A percentile compares a stretch with the other conserved stretches of the same genome.
Conservation (phyloP, 2,329 filamentous ascomycete genomes). For the Penicillium sp. region DNA sequence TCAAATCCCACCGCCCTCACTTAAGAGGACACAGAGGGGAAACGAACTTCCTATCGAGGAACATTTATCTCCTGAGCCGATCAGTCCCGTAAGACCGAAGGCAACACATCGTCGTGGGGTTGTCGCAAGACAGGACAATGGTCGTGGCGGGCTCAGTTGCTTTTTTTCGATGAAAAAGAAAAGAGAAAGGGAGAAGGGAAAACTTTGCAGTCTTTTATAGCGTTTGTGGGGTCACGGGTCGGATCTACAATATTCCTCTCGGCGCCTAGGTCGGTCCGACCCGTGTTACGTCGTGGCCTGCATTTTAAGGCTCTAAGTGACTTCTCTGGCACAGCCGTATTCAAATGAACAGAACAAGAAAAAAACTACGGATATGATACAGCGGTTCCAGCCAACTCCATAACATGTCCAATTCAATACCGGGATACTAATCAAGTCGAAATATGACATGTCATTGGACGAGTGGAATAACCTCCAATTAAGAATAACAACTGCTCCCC, state of each 20-base stretch:
- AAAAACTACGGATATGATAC: not conserved
- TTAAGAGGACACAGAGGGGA: conserved; percentile 66
- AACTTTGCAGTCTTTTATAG: conserved; percentile 29
- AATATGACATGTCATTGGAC: not conserved
- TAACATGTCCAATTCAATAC: not conserved
- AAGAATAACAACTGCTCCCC: not conserved
- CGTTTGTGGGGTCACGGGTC: conserved; percentile 27
- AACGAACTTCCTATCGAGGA: conserved; percentile 68
- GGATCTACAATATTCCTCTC: conserved; percentile 21
- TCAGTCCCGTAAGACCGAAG: conserved; percentile 56
- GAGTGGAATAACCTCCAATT: not conserved
- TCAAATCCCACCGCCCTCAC: conserved; percentile 67
- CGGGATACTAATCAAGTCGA: not conserved
- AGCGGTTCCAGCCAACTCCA: not conserved
- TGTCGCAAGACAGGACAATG: conserved; percentile 52
- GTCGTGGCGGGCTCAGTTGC: conserved; percentile 68
- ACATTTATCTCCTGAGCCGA: conserved; percentile 63
- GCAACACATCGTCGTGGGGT: conserved; percentile 63
- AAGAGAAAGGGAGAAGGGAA: conserved; percentile 38
- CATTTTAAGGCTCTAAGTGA: not conserved
- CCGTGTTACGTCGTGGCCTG: not conserved
- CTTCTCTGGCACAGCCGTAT: not conserved
- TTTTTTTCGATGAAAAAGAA: conserved; percentile 54
- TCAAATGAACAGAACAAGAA: not conserved
- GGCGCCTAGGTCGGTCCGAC: not conserved